Evolutionary conservation across 75 land plant species (phyloP).

Genomic region (Picea sitchensis): DNA sequence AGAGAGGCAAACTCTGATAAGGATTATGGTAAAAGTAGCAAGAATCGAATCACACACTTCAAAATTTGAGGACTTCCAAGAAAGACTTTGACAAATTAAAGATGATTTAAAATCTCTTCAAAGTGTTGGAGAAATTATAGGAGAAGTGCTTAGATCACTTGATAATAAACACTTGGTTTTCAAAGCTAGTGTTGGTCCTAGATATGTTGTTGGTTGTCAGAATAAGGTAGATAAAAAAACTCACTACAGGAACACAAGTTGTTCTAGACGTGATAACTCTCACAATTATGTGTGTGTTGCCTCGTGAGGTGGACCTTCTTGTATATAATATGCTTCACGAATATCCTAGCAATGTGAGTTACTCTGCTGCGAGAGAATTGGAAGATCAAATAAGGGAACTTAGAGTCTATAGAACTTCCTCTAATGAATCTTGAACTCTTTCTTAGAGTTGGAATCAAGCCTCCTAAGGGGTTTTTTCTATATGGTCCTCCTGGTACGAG

Average conservation of each 20-base stretch:
- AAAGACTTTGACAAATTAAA: no score
- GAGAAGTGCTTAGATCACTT: no score
- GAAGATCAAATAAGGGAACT: slow-evolving; percentile 92
- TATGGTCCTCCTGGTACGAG: slow-evolving; percentile 63
- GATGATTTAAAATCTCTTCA: no score
- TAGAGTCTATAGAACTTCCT: slow-evolving; percentile 92
- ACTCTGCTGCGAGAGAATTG: slow-evolving; percentile 86
- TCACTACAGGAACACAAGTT: slow-evolving; percentile 89
- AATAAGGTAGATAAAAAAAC: slow-evolving; percentile 25
- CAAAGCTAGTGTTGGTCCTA: slow-evolving; percentile 97
- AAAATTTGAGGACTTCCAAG: no score
- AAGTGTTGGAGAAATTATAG: no score
- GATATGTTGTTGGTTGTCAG: slow-evolving; percentile 1
- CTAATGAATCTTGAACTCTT: slow-evolving; percentile 92
- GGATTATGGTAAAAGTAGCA: no score
- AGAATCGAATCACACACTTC: no score
- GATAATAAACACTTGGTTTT: slow-evolving; percentile 41
- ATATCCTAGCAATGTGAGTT: slow-evolving; percentile 38
- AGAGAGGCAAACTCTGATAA: no score
- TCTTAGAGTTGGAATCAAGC: slow-evolving; percentile 8
- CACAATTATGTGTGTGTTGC: slow-evolving; percentile 94
- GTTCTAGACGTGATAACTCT: slow-evolving; percentile 98
- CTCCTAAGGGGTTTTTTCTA: no score
- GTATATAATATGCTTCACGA: slow-evolving; percentile 96
- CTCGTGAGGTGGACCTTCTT: slow-evolving; percentile 93